Conservation (phyloP, 177 flowering plant species). For the Vitis hybrid region DNA sequence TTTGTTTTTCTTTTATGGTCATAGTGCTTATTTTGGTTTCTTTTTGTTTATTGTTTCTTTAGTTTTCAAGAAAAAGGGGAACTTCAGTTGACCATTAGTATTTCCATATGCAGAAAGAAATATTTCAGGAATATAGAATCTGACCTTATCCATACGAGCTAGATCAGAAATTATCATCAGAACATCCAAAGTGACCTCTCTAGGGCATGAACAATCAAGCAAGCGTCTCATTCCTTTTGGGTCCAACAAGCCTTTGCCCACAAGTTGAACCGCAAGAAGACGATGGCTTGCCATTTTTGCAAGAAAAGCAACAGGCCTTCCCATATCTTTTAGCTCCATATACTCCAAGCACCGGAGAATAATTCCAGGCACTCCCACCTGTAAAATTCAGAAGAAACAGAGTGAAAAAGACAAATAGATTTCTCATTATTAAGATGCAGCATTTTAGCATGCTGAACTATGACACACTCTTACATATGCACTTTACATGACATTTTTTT, state of each 20-base stretch:
- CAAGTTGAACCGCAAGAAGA: conserved; percentile 75
- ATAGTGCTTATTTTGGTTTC: too few relatives aligned
- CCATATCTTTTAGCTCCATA: conserved; percentile 67
- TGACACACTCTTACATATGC: too few relatives aligned
- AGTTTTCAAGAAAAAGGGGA: too few relatives aligned
- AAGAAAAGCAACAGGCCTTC: conserved; percentile 81
- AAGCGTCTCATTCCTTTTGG: conserved; percentile 57
- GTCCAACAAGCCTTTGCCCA: conserved; percentile 77
- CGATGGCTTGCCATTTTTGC: conserved; percentile 75
- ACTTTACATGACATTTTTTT: too few relatives aligned
- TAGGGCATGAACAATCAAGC: conserved; percentile 61
- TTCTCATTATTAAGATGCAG: background rate
- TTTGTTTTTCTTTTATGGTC: too few relatives aligned
- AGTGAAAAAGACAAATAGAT: conserved; percentile 2
- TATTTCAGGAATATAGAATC: conserved; percentile 9
- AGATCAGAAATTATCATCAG: conserved; percentile 90
- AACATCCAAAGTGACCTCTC: conserved; percentile 72
- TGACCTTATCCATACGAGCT: conserved; percentile 96
- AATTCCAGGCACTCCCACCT: conserved; percentile 71
- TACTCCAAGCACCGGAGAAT: conserved; percentile 74
- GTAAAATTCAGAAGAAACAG: conserved; percentile 22
- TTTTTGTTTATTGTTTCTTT: too few relatives aligned
- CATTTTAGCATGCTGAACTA: background rate
- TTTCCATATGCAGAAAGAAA: background rate
- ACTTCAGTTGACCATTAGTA: too few relatives aligned